Evolutionary conservation across 129 eudicot species (phyloP), one percentile per base, ranked within the genome.

Genomic region (Saussurea involucrata): DNA sequence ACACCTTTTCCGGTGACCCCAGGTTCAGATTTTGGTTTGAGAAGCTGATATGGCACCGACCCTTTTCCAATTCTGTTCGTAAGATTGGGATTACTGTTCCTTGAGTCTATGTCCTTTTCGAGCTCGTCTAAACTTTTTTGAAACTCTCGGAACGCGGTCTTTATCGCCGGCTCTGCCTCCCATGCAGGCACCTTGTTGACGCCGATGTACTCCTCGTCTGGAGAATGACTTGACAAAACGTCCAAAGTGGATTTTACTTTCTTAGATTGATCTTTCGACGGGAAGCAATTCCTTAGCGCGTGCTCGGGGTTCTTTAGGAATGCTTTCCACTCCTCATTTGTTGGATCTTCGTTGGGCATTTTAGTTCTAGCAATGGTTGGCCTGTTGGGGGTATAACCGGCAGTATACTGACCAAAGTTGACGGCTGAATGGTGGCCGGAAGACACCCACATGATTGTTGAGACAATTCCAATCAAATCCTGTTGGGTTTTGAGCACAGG

Each of bases 341-440:
- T 53, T 36, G 85, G 83, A 32, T 81, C 78, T 66, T 86, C 86
- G 3, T 82, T 46, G 0, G 86, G 86, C 86, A 82, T 82, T 27
- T 82, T 82, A 21, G 53, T 77, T 55, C 86, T 36, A 24, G 82
- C 74, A 27, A 83, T 83, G 24, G 79, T 77, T 17, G 86, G 86
- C 24, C 83, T 40, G 21, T 83, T 78, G 0, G 86, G 86, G 70
- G 77, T 79, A 63, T 75, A 86, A 10, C 89, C 86, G 0, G 72
- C 89, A 10, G 28, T 71, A 36, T 86, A 86, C 70, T 86, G 89
- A 34, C 89, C 89, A 12, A 86, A 86, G 82, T 86, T 86, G 69
- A 86, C 89, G 0, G 86, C 89, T 22, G 86, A 74, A 60, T 86
- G 89, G 77, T 86, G 89, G 58, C 72, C 86, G 0, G 86, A 77